Evolutionary conservation across 1,284 basidiomycete genomes (phyloP).

Genomic region (Ceratobasidium sp.): DNA sequence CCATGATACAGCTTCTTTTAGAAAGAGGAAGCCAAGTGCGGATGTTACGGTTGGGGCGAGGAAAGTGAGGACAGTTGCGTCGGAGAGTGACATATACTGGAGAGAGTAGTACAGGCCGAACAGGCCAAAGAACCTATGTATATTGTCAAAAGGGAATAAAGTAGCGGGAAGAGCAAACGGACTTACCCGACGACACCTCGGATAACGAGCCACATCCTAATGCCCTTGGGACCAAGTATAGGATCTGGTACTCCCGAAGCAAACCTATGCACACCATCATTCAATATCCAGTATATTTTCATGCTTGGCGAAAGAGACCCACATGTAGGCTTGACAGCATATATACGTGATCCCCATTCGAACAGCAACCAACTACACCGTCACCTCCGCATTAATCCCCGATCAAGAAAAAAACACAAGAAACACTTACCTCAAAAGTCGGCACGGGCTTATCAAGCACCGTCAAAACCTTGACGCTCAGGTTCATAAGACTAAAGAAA

Average conservation of each 20-base stretch:
- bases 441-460: conserved; percentile 29
- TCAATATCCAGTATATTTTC: neutral
- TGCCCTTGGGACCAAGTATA: conserved; percentile 41
- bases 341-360: conserved; percentile 37
- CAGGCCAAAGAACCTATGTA: conserved; percentile 41
- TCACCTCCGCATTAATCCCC: too few species aligned
- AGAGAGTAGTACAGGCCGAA: conserved; percentile 45
- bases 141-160: neutral
- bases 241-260: conserved; percentile 39
- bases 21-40: conserved; percentile 71
- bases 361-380: conserved; percentile 5
- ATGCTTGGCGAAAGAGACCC: neutral
- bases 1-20: conserved; percentile 70
- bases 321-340: conserved; percentile 38
- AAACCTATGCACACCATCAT: neutral
- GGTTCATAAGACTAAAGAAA: conserved; percentile 41
- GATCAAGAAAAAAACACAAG: neutral
- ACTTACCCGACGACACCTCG: conserved; percentile 44
- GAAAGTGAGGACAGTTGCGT: conserved; percentile 43
- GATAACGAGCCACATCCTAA: conserved; percentile 41
- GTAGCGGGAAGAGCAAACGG: neutral
- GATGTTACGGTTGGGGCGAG: conserved; percentile 74
- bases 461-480: conserved; percentile 39
- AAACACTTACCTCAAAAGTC: conserved; percentile 34
- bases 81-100: conserved; percentile 46